Percentiles rank a stretch among this genome's conserved stretches.
These are phyloP conservation scores for Leucogyrophana mollusca DNA, from an alignment of 768 basidiomycete species.

Conservation along the genomic window DNA sequence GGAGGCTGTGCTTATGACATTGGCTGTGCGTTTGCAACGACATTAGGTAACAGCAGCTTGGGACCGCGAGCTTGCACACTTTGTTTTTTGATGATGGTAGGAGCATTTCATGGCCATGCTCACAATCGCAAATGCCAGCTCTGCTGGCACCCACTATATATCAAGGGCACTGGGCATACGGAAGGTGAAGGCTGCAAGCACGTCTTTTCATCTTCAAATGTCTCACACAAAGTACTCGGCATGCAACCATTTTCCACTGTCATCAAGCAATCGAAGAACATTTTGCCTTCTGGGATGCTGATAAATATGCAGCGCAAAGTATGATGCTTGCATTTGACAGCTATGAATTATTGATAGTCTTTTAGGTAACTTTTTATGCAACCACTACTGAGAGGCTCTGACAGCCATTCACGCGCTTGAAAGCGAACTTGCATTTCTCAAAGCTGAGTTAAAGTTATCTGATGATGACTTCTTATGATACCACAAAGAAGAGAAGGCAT, in stretches of 20 bases:
- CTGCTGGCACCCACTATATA: conserved; percentile 24
- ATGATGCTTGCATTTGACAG: conserved; percentile 1
- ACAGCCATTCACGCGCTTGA: background rate
- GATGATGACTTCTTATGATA: background rate
- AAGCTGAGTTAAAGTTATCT: background rate
- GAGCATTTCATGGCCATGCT: conserved; percentile 28
- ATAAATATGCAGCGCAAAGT: too few relatives aligned
- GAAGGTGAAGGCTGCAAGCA: conserved; percentile 10
- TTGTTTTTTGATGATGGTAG: conserved; percentile 13
- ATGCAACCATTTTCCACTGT: conserved; percentile 4
- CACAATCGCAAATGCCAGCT: conserved; percentile 28
- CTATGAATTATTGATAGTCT: too few relatives aligned
- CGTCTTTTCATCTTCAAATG: conserved; percentile 7
- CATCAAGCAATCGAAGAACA: conserved; percentile 12
- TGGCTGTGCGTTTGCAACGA: conserved; percentile 22
- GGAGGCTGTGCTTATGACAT: too few relatives aligned
- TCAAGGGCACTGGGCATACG: conserved; percentile 17
- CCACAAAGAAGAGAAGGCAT: background rate
- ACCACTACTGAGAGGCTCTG: background rate
- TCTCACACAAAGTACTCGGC: conserved; percentile 1
- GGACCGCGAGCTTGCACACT: background rate
- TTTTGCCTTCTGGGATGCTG: conserved; percentile 6
- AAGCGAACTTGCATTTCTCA: background rate
- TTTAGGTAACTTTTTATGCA: conserved; percentile 1
- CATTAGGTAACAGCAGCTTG: conserved; percentile 11